Base-by-base conservation (phyloP, 129 eudicot species). In the Flaveria brownii region DNA sequence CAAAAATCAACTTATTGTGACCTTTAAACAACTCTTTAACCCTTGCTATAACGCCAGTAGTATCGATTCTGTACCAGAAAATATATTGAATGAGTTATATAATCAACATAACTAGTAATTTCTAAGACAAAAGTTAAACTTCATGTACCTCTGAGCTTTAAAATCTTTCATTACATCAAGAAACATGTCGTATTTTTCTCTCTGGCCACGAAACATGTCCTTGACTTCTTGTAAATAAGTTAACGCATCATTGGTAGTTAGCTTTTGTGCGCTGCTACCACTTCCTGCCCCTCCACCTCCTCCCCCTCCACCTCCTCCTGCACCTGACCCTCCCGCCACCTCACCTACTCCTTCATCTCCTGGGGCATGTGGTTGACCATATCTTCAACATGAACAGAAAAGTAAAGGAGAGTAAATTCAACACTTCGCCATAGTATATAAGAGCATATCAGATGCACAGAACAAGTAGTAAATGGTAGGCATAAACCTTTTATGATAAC, bases 131-230 rank as follows among this genome's bases (percentile, higher is more conserved):
- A 50, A 36, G 1, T 16, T 62, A 70, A 64, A 71, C 62, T 55
- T 59, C 46, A 62, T 17, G 12, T 81, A 94, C 98, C 92, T 87
- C 87, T 91, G 97, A 72, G 99, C 99, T 83, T 94, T 94, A 61
- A 91, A 91, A 81, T 91, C 93, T 77, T 91, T 91, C 97, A 91
- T 91, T 36, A 91, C 94, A 50, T 91, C 94, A 79, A 91, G 97
- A 71, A 91, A 91, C 82, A 79, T 87, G 76, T 91, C 91, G 72
- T 91, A 94, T 59, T 91, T 94, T 46, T 87, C 97, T 73, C 97
- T 83, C 70, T 94, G 92, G 54, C 88, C 94, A 51, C 83, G 88
- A 68, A 94, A 94, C 96, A 87, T 91, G 70, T 94, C 99, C 84
- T 91, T 94, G 65, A 94, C 99, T 80, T 94, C 84, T 80, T 94